Base-by-base conservation (phyloP, 352 stramenopile species). In the Globisporangium heterothallicum region DNA sequence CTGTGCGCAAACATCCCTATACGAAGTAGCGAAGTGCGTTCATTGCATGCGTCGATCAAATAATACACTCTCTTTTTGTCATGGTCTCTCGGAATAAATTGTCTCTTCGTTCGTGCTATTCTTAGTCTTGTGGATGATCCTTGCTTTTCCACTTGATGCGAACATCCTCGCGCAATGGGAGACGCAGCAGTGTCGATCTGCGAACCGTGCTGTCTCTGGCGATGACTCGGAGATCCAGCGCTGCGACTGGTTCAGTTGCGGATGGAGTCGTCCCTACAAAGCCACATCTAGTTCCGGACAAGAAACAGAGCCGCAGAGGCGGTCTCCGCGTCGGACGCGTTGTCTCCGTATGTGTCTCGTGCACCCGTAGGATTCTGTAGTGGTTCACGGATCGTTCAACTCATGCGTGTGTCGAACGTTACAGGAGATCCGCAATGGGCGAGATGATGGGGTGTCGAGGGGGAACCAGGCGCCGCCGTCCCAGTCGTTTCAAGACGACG, bases 291-390 rank as follows among this genome's bases (percentile, higher is more conserved):
- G 29, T 14, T 8, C 44, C n/a, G 48, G 57, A 58, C 26, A 54
- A 59, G 14, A 46, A 49, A 9, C 40, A 35, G 26, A 24, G 14
- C 19, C 68, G 70, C 5, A 68, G 70, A 6, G 58, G 68, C 25
- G 53, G 59, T 14, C 60, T 86, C 22, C 73, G 76, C n/a, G 66
- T 87, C 10, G 68, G 72, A 18, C 73, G 73, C 22, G 50, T 85
- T 22, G 71, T 85, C 42, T 72, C 67, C 16, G 73, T 86, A 60
- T 30, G 74, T 57, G 1, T 22, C 25, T 6, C 26, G 5, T 49
- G 1, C 4, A 3, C 53, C 16, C n/a, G 6, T 3, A 19, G 18
- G n/a, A n/a, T 22, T 14, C 46, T 14, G 7, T 16, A 30, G 8
- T 10, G 14, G 30, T 8, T 30, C 16, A 16, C 22, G 2, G 43